A percentile compares a stretch with the other conserved stretches of the same genome.
phyloP scores from a whole-genome alignment of 768 basidiomycete species.

The Plicaturopsis crispa region DNA sequence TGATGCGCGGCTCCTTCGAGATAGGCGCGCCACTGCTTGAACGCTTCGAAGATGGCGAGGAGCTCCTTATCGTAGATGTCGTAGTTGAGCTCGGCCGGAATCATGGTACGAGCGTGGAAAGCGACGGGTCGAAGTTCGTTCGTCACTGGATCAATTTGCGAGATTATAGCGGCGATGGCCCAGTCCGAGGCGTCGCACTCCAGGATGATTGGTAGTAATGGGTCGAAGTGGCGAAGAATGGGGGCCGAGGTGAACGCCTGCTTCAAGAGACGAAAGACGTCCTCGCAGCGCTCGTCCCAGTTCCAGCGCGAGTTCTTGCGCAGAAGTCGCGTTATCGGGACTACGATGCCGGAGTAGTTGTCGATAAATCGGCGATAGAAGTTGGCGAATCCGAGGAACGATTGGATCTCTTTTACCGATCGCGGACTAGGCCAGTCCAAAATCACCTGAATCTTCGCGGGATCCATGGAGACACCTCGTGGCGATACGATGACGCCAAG shows the following conservation, averaged over 20 bases:
- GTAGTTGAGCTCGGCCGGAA: constrained; percentile 23
- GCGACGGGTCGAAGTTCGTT: constrained; percentile 17
- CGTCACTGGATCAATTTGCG: constrained; percentile 1
- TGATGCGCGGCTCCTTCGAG: constrained; percentile 10
- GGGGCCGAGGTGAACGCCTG: constrained; percentile 19
- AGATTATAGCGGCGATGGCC: constrained; percentile 13
- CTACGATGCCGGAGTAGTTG: constrained; percentile 21
- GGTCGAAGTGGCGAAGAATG: constrained; percentile 24
- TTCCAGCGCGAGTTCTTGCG: constrained; percentile 12
- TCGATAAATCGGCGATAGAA: constrained; percentile 24
- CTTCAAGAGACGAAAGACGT: constrained; percentile 15
- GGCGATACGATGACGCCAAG: constrained; percentile 15
- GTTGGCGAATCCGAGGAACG: constrained; percentile 23
- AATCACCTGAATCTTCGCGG: constrained; percentile 3
- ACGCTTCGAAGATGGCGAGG: constrained; percentile 23
- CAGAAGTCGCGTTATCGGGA: constrained; percentile 21
- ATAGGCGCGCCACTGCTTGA: constrained; percentile 13
- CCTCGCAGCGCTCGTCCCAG: background rate
- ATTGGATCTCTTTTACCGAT: constrained; percentile 11
- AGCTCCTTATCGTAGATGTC: constrained; percentile 28
- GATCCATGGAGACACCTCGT: constrained; percentile 4
- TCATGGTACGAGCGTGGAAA: constrained; percentile 13
- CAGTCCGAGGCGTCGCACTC: constrained; percentile 24
- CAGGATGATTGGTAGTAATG: constrained; percentile 13
- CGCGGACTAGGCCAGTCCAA: background rate